Conservation (phyloP, 805 yeast genomes). For the Maudiozyma turicensis region DNA sequence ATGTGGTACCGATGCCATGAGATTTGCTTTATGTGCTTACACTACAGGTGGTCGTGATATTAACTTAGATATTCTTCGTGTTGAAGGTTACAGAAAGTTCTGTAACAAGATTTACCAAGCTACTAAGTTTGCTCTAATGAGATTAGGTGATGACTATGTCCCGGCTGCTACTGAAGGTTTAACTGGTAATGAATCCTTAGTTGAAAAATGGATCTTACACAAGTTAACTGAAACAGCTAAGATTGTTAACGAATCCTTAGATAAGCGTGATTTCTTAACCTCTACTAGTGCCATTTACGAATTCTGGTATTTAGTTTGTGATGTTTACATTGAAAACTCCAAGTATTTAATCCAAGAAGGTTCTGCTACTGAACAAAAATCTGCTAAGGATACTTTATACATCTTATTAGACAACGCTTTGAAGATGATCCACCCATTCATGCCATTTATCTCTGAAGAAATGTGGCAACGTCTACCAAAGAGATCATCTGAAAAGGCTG, state of each 20-base stretch:
- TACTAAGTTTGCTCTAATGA: constrained; percentile 89
- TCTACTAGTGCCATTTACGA: constrained; percentile 81
- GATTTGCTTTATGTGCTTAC: constrained; percentile 97
- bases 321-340: constrained; percentile 95
- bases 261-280: constrained; percentile 79
- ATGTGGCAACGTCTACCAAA: constrained; percentile 98
- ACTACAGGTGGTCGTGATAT: constrained; percentile 98
- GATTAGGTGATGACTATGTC: constrained; percentile 77
- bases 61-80: constrained; percentile 89
- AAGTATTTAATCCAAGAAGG: constrained; percentile 90
- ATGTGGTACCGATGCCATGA: constrained; percentile 98
- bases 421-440: constrained; percentile 90
- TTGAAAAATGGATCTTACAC: constrained; percentile 94
- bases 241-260: constrained; percentile 55
- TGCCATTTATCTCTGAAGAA: constrained; percentile 96
- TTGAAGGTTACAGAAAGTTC: constrained; percentile 98
- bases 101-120: constrained; percentile 99
- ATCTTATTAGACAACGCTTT: constrained; percentile 87
- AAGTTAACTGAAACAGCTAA: constrained; percentile 65
- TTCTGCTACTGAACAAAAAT: constrained; percentile 66
- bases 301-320: constrained; percentile 95
- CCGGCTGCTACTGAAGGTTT: constrained; percentile 62
- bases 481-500: constrained; percentile 59
- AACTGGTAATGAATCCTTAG: constrained; percentile 78
- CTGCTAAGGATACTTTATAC: constrained; percentile 91